Evolutionary conservation across 805 yeast genomes (phyloP).

Genomic region (Saccharomycopsis sp.): DNA sequence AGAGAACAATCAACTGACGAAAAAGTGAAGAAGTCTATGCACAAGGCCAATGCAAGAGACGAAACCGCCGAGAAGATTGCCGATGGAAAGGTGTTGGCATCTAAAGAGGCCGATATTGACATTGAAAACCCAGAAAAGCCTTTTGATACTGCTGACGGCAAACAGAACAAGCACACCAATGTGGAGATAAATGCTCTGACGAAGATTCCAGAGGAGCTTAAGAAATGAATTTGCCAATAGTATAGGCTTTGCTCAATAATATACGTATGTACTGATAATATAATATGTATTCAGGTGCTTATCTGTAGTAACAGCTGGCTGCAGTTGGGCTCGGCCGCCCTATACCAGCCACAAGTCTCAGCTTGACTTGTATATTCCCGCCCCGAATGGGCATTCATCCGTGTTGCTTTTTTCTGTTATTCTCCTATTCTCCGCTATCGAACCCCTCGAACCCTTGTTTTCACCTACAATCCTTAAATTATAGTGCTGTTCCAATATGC

Average conservation of each 20-base stretch:
- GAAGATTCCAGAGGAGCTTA: background rate
- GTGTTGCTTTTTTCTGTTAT: too few species aligned
- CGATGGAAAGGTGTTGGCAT: background rate
- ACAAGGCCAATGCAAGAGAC: background rate
- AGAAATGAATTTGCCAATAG: background rate
- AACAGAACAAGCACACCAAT: background rate
- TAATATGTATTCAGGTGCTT: too few species aligned
- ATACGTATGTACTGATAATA: too few species aligned
- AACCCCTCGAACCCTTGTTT: too few species aligned
- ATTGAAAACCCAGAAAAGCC: background rate
- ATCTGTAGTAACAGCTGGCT: too few species aligned
- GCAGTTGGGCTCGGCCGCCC: background rate
- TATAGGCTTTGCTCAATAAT: background rate
- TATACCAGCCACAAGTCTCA: too few species aligned
- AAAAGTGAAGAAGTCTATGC: conserved; percentile 6
- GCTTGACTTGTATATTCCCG: too few species aligned
- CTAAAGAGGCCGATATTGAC: background rate
- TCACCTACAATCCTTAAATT: too few species aligned
- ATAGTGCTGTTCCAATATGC: too few species aligned
- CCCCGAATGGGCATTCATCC: too few species aligned
- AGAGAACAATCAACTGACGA: conserved; percentile 5
- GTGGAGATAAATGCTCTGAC: background rate
- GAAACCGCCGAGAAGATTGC: background rate
- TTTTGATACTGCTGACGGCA: background rate
- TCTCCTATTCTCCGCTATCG: too few species aligned